Evolutionary conservation across 169 alveolate species (phyloP).

Genomic region (Cytauxzoon felis): DNA sequence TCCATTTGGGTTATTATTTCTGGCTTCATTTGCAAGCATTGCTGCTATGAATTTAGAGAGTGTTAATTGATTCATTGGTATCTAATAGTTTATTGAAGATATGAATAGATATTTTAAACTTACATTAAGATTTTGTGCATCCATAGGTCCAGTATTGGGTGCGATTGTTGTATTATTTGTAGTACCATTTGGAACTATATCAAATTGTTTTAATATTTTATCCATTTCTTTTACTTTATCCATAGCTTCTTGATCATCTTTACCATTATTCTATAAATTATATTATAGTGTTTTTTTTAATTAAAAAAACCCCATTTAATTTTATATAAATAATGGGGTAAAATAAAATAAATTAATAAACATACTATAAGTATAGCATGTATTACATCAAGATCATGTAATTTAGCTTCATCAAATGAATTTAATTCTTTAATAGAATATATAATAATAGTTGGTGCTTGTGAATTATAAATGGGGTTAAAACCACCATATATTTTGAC

Average conservation of each 20-base stretch:
- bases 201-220: conserved; percentile 11
- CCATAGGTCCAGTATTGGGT: neutral
- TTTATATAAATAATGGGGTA: too few species aligned
- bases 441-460: conserved; percentile 45
- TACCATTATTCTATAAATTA: conserved; percentile 26
- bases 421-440: conserved; percentile 40
- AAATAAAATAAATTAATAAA: neutral
- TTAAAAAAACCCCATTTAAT: neutral
- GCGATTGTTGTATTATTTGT: neutral
- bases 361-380: conserved; percentile 27
- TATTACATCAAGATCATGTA: conserved; percentile 58
- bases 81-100: conserved; percentile 11
- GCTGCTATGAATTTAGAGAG: conserved; percentile 35
- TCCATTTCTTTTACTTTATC: conserved; percentile 3
- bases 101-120: neutral
- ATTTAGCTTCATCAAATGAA: conserved; percentile 36
- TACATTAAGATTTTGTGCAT: neutral
- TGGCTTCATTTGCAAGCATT: conserved; percentile 43
- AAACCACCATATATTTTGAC: conserved; percentile 58
- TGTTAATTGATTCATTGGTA: conserved; percentile 14
- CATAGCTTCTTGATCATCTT: conserved; percentile 13
- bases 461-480: conserved; percentile 50
- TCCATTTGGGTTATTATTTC: conserved; percentile 53
- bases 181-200: neutral
- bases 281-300: neutral